Evolutionary conservation across 106 monocot species (phyloP), one percentile per base, ranked within the genome.

Genomic region (Dioscorea dumetorum): DNA sequence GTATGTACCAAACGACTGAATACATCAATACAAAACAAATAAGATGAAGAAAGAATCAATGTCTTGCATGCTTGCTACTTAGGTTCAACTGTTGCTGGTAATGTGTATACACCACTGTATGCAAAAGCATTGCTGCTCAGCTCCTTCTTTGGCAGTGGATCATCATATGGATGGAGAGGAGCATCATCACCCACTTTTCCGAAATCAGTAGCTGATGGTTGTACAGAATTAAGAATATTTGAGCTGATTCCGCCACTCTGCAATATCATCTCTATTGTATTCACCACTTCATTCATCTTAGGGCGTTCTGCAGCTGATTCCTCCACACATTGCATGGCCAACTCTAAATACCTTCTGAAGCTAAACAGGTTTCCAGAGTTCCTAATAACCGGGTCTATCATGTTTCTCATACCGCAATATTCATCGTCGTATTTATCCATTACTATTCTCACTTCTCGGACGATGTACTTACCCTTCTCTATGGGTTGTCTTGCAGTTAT

Each of bases 241-340:
- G 77, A 21, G 24, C 6, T 41, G 9, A 41, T 8, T 41, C 87
- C 86, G 24, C 73, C 73, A 49, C 50, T 79, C 67, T 83, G 76
- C 60, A 87, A 24, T 28, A 86, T 78, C 19, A 62, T 76, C 58
- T 86, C 82, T 15, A 87, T 77, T 32, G 77, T 83, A 58, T 81
- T 87, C 64, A 87, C 87, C 14, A 83, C 61, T 17, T 83, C 83
- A 62, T 81, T 87, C 87, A 87, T 87, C n/a, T 74, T 72, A 31
- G 87, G 87, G 11, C 87, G 74, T 53, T 71, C 35, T 19, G 75
- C 58, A 21, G 87, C 83, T 8, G 72, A 66, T 64, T 87, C 87
- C 15, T 81, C 77, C 5, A 87, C 80, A 52, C 87, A 87, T 56
- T 83, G 76, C 77, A 87, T 64, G 24, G 87, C 79, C 73, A 87